Evolutionary conservation across 345 rosid species (phyloP).

Genomic region (Pelargonium nanum): DNA sequence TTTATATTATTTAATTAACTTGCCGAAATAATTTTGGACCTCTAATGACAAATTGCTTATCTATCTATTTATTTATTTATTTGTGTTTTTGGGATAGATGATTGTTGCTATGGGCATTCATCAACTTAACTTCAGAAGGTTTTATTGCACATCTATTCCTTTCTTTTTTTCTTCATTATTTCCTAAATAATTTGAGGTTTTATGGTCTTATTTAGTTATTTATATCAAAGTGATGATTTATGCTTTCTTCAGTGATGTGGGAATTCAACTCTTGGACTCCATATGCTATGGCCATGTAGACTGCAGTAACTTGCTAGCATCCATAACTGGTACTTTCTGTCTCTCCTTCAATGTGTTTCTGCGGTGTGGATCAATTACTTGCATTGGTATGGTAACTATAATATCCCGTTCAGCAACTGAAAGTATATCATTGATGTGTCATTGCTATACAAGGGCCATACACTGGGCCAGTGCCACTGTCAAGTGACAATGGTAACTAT

Average conservation of each 20-base stretch:
- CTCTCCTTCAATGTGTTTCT: slow-evolving; percentile 4
- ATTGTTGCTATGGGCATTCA: slow-evolving; percentile 71
- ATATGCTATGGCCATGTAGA: slow-evolving; percentile 55
- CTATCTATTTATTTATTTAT: background rate
- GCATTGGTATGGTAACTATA: background rate
- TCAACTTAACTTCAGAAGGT: slow-evolving; percentile 89
- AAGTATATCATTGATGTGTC: background rate
- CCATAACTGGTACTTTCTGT: slow-evolving; percentile 56
- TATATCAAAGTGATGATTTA: background rate
- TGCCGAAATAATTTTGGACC: no score
- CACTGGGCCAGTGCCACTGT: background rate
- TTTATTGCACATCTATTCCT: background rate
- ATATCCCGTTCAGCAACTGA: background rate
- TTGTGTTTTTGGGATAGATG: slow-evolving; percentile 36
- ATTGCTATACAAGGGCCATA: background rate
- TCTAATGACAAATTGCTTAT: slow-evolving; percentile 11
- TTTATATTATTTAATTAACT: slow-evolving; percentile 8
- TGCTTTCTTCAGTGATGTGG: slow-evolving; percentile 37
- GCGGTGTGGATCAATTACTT: background rate
- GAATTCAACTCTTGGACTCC: slow-evolving; percentile 61
- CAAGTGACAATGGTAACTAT: no score
- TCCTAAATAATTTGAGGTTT: background rate
- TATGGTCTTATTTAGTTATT: background rate
- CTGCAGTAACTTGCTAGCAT: slow-evolving; percentile 60
- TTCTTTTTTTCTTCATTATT: background rate